Evolutionary conservation across 805 yeast species (phyloP).

Genomic region (Metschnikowia gruessii): DNA sequence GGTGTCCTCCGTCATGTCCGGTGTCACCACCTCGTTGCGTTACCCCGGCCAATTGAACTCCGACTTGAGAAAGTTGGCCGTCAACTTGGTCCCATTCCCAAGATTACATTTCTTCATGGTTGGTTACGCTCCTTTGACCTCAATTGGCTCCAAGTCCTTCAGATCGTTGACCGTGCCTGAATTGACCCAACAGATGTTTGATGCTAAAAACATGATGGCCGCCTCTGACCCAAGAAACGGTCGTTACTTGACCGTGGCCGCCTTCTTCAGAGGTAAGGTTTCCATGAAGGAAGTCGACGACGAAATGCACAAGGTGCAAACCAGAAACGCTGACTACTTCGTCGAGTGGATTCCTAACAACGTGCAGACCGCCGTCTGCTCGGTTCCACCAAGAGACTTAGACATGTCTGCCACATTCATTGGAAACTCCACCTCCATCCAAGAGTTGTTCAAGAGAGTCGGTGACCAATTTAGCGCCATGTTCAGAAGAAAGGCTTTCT

Average conservation of each 20-base stretch:
- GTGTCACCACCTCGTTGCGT: slow-evolving; percentile 90
- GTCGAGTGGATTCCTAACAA: slow-evolving; percentile 97
- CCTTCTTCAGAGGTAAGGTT: slow-evolving; percentile 91
- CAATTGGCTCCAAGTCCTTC: slow-evolving; percentile 77
- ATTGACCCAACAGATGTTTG: slow-evolving; percentile 90
- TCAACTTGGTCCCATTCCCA: slow-evolving; percentile 92
- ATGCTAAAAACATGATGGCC: slow-evolving; percentile 93
- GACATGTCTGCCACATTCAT: slow-evolving; percentile 91
- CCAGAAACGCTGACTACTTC: slow-evolving; percentile 75
- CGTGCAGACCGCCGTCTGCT: slow-evolving; percentile 90
- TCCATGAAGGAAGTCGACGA: slow-evolving; percentile 93
- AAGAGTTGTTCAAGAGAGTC: slow-evolving; percentile 84
- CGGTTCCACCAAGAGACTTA: slow-evolving; percentile 81
- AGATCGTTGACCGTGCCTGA: slow-evolving; percentile 85
- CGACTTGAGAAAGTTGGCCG: slow-evolving; percentile 89
- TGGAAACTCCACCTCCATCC: slow-evolving; percentile 91
- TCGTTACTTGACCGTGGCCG: slow-evolving; percentile 87
- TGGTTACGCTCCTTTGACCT: slow-evolving; percentile 89
- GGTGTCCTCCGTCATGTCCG: slow-evolving; percentile 90
- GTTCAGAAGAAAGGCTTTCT: slow-evolving; percentile 92
- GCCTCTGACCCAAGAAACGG: slow-evolving; percentile 91
- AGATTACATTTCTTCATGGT: slow-evolving; percentile 94
- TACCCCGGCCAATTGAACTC: slow-evolving; percentile 95
- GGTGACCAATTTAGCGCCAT: slow-evolving; percentile 88
- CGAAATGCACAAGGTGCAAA: slow-evolving; percentile 82